phyloP scores from a whole-genome alignment of 2,329 filamentous ascomycete species.

The Fusarium equiseti region DNA sequence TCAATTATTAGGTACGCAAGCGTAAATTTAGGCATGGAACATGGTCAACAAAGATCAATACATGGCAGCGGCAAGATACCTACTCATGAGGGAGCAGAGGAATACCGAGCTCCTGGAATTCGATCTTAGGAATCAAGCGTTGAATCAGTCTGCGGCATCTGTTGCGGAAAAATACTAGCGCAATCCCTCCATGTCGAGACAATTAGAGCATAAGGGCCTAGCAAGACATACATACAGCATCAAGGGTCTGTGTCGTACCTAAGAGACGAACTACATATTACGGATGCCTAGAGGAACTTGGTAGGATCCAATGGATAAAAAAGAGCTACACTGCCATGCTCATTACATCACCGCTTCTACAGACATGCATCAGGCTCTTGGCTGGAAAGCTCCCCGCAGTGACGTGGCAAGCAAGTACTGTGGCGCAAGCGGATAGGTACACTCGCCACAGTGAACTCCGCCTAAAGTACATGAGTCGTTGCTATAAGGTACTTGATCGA shows the following conservation, averaged over 20 bases:
- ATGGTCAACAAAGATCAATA: background rate
- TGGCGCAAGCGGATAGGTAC: background rate
- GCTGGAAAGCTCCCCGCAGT: conserved; percentile 40
- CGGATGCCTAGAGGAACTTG: background rate
- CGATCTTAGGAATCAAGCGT: background rate
- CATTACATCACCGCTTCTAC: conserved; percentile 38
- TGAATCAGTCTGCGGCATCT: background rate
- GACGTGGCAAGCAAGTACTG: conserved; percentile 22
- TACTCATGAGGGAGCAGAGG: background rate
- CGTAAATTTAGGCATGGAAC: background rate
- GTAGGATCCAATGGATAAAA: background rate
- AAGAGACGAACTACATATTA: background rate
- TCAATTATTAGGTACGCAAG: background rate
- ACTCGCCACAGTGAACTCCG: rapidly evolving
- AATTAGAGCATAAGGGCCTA: background rate
- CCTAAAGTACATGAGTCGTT: background rate
- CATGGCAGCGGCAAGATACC: background rate
- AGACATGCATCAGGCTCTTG: background rate
- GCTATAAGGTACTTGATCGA: conserved; percentile 20
- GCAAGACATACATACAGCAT: background rate
- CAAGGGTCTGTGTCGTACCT: background rate
- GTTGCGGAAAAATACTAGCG: background rate
- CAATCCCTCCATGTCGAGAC: background rate
- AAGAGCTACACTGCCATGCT: conserved; percentile 34
- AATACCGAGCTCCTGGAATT: background rate